phyloP scores from a whole-genome alignment of 1,284 basidiomycete genomes.

The Microbotryomycetes sp. region DNA sequence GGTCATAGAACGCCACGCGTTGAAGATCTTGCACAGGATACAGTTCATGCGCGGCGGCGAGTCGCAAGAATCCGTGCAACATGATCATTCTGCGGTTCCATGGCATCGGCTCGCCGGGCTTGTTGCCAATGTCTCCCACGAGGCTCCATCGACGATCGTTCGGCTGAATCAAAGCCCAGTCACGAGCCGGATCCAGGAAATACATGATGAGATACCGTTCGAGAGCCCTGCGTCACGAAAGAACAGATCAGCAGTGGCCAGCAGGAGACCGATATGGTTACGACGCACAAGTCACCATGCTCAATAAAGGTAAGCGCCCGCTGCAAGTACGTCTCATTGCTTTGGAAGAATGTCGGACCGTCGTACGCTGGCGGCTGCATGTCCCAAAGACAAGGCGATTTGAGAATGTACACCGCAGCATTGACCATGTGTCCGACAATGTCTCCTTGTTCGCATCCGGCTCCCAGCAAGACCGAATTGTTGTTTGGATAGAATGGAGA shows the following conservation, averaged over 20 bases:
- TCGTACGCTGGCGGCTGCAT: constrained; percentile 3
- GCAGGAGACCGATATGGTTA: neutral
- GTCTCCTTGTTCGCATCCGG: constrained; percentile 20
- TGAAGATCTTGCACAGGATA: neutral
- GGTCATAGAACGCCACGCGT: constrained; percentile 7
- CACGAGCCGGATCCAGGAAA: constrained; percentile 14
- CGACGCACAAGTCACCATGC: constrained; percentile 11
- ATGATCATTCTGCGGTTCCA: constrained; percentile 25
- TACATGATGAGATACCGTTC: constrained; percentile 14
- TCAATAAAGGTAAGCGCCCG: constrained; percentile 14
- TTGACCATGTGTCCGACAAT: constrained; percentile 16
- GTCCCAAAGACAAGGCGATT: constrained; percentile 20
- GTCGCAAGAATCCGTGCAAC: constrained; percentile 12
- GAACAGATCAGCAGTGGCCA: neutral
- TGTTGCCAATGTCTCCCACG: constrained; percentile 9
- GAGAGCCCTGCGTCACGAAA: constrained; percentile 4
- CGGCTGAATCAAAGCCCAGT: constrained; percentile 14
- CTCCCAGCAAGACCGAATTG: constrained; percentile 9
- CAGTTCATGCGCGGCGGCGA: constrained; percentile 23
- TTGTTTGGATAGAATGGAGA: neutral
- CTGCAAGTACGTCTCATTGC: constrained; percentile 11
- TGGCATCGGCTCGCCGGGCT: constrained; percentile 6
- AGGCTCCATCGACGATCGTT: constrained; percentile 12
- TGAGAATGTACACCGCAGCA: constrained; percentile 18
- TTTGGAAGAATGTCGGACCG: constrained; percentile 14